Evolutionary conservation across 257 asterid species (phyloP).

Genomic region (Schizonepeta tenuifolia): DNA sequence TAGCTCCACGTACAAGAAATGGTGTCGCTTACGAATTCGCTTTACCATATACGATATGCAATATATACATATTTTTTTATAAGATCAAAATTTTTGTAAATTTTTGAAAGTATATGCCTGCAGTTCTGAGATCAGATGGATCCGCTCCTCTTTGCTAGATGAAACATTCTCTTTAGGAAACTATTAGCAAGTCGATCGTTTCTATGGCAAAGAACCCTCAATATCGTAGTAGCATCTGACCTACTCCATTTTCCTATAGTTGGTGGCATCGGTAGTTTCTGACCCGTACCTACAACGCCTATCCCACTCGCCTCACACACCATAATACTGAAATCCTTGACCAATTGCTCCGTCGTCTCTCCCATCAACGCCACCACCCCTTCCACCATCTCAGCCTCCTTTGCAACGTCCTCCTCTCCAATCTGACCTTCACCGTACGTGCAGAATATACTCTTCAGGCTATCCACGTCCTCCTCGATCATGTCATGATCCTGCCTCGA

Average conservation of each 20-base stretch:
- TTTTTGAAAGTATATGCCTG: too few relatives aligned
- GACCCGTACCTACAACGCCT: slow-evolving; percentile 57
- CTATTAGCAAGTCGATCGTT: slow-evolving; percentile 71
- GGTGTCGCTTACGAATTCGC: not conserved
- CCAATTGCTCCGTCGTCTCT: slow-evolving; percentile 74
- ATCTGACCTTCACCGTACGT: slow-evolving; percentile 82
- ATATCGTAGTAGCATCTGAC: slow-evolving; percentile 78
- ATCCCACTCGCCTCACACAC: slow-evolving; percentile 83
- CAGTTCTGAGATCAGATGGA: slow-evolving; percentile 21
- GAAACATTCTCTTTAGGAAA: slow-evolving; percentile 79
- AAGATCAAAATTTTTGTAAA: not conserved
- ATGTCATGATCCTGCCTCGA: slow-evolving; percentile 59
- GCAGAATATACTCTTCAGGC: slow-evolving; percentile 61
- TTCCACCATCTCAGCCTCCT: slow-evolving; percentile 77
- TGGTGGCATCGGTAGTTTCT: slow-evolving; percentile 87
- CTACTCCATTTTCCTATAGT: slow-evolving; percentile 92
- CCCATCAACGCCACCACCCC: slow-evolving; percentile 85
- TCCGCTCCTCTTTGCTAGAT: slow-evolving; percentile 75
- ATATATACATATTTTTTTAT: not conserved
- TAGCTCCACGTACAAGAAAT: not conserved
- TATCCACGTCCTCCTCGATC: slow-evolving; percentile 83
- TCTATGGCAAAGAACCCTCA: slow-evolving; percentile 82
- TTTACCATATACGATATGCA: not conserved
- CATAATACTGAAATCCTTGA: slow-evolving; percentile 78
- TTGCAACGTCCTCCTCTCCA: slow-evolving; percentile 63